Base-by-base conservation (phyloP, 2,329 filamentous ascomycete species). In the Fusarium clavum region DNA sequence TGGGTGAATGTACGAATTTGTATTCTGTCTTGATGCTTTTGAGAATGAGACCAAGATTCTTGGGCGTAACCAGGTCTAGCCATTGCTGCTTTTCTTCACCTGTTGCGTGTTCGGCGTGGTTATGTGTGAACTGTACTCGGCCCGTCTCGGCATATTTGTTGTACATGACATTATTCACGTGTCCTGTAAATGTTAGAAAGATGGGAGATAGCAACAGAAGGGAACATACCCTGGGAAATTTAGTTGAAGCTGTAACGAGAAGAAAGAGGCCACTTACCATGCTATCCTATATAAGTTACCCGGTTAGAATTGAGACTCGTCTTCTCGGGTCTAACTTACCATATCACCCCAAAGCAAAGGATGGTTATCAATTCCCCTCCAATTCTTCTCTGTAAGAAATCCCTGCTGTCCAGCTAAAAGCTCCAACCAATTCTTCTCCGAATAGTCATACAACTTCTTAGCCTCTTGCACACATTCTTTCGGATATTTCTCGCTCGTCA, bases 81-180 rank as follows among this genome's bases (percentile, higher is more conserved):
- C 69, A 71, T 16, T 71, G 56, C 3, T 20, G 27, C 25, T 27
- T 51, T 10, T 71, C 20, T 22, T 71, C 30, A 2, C 32, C 18
- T 6, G 41, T 53, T 0, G 69, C 64, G 6, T 63, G 64, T 16
- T 51, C 40, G 5, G 53, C 48, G 3, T 71, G 69, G 4, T 71
- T 61, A 4, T 44, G 29, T 8, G 71, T 52, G 8, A 61, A 71
- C 5, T 64, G 56, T 0, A 69, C 69, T 3, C 69, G 25, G 0
- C 56, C 64, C 2, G 69, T 71, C 32, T 71, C 69, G 20, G 69
- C 56, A 22, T 71, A 71, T 20, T 53, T 48, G 48, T 71, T 71
- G n/a, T 71, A 71, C 46, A 66, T 71, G 2, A 71, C 53, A 8
- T 71, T 71, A 10, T 71, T 71, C 2, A 71, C 61, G 9, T 71